Evolutionary conservation across 1,139 yeast genomes (phyloP).

Genomic region (Geotrichum candidum): DNA sequence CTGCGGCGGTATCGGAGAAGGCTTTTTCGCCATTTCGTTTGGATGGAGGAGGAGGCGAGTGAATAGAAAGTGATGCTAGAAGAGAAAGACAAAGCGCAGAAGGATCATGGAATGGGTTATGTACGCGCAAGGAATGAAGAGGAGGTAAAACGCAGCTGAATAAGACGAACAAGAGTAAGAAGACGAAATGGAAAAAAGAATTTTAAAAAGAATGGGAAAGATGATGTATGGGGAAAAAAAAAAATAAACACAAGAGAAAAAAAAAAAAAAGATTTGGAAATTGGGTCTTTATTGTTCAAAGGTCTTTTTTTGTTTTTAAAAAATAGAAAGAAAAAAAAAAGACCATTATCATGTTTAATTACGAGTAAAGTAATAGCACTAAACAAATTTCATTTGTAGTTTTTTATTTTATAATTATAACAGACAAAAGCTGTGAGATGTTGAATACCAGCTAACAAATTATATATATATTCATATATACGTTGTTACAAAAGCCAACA

Average conservation of each 20-base stretch:
- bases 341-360: not conserved
- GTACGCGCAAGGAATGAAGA: conserved; percentile 1
- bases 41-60: conserved; percentile 7
- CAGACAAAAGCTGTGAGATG: no score
- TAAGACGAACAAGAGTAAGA: not conserved
- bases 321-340: not conserved
- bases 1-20: conserved; percentile 1
- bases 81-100: not conserved
- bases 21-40: conserved; percentile 5
- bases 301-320: not conserved
- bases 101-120: not conserved
- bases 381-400: no score
- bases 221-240: not conserved
- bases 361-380: no score
- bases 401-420: no score
- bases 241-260: not conserved
- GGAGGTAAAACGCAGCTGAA: not conserved
- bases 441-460: no score
- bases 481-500: no score
- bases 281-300: not conserved
- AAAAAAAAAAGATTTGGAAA: not conserved
- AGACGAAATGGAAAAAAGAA: not conserved
- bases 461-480: no score
- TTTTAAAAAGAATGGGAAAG: not conserved
- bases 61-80: not conserved